These are phyloP conservation scores for Barnettozyma hawaiiensis DNA, from an alignment of 1,139 yeast genomes.

Conservation along the genomic window DNA sequence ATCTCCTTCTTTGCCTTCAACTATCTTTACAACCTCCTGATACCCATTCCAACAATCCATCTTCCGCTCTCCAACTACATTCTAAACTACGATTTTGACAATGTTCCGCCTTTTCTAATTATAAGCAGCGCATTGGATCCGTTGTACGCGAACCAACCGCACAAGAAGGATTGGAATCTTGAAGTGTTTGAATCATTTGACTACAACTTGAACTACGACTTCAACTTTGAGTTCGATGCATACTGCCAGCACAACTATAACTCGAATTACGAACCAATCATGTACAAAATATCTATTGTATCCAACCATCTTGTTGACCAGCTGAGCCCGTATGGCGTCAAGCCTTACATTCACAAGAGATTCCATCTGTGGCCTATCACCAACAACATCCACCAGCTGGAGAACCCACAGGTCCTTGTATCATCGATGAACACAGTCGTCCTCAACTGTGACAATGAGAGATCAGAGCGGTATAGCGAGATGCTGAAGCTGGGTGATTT, in stretches of 20 bases:
- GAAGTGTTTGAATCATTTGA: slow-evolving; percentile 13
- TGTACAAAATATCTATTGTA: slow-evolving; percentile 20
- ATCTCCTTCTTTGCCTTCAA: slow-evolving; percentile 35
- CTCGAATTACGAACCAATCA: slow-evolving; percentile 13
- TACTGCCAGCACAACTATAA: slow-evolving; percentile 13
- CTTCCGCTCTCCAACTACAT: slow-evolving; percentile 27
- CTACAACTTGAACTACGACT: slow-evolving; percentile 14
- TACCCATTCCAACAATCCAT: slow-evolving; percentile 32
- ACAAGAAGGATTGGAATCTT: slow-evolving; percentile 6
- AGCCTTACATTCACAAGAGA: slow-evolving; percentile 12
- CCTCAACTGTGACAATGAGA: slow-evolving; percentile 14
- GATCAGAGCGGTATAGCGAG: background rate
- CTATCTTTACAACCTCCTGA: slow-evolving; percentile 34
- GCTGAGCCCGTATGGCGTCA: slow-evolving; percentile 17
- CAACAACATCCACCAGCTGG: slow-evolving; percentile 19
- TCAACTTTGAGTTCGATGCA: slow-evolving; percentile 19
- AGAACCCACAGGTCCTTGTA: slow-evolving; percentile 17
- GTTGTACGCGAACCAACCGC: slow-evolving; percentile 19
- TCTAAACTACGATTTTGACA: slow-evolving; percentile 28
- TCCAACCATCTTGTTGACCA: slow-evolving; percentile 13
- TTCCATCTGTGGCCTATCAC: slow-evolving; percentile 23
- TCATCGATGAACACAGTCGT: slow-evolving; percentile 20
- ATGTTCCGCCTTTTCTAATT: slow-evolving; percentile 27
- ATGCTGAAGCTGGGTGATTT: slow-evolving; percentile 8
- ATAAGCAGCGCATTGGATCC: slow-evolving; percentile 20